phyloP scores from a whole-genome alignment of 345 rosid genomes.

The Salix caprea region DNA sequence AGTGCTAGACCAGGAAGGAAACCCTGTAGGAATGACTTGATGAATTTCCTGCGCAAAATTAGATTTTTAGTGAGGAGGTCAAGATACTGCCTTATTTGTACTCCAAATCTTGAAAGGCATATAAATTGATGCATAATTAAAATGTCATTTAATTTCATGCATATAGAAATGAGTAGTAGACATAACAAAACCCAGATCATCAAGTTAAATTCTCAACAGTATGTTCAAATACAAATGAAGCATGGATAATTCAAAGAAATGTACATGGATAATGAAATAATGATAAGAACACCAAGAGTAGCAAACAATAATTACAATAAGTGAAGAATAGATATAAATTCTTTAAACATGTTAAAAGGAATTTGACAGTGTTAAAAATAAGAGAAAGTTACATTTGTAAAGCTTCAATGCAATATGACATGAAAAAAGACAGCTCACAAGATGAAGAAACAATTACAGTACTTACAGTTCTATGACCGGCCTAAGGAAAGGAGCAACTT shows the following conservation, averaged over 20 bases:
- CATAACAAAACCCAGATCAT: neutral
- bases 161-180: neutral
- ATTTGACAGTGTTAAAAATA: neutral
- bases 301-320: neutral
- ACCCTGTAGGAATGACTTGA: slow-evolving; percentile 96
- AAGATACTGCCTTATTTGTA: neutral
- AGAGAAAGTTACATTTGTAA: neutral
- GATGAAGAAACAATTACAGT: neutral
- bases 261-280: neutral
- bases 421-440: neutral
- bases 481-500: slow-evolving; percentile 90
- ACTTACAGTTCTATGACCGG: slow-evolving; percentile 92
- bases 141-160: neutral
- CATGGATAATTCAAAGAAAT: neutral
- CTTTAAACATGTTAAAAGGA: neutral
- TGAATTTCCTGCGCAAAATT: slow-evolving; percentile 56
- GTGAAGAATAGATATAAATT: neutral
- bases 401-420: neutral
- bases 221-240: neutral
- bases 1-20: slow-evolving; percentile 95
- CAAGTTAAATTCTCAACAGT: neutral
- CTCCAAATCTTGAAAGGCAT: neutral
- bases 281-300: neutral
- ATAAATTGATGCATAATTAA: neutral
- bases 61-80: neutral